Base-by-base conservation (phyloP, 805 yeast species). In the Lipomyces chichibuensis region DNA sequence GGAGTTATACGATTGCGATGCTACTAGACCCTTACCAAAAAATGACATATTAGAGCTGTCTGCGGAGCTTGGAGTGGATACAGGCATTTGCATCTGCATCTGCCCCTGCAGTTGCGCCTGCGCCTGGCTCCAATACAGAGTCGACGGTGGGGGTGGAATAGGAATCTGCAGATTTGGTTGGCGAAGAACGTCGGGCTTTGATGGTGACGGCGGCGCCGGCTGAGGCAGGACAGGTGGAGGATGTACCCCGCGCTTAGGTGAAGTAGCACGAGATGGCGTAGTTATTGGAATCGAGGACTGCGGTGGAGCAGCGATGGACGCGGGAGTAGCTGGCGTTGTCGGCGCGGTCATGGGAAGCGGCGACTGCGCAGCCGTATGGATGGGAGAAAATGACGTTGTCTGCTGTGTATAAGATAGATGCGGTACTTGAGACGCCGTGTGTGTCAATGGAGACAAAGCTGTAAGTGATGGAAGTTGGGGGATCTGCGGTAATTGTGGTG, bases 101-200 rank as follows among this genome's bases (percentile, higher is more conserved):
- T 46, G 60, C 33, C 2, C 27, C 27, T 43, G 65, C 35, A 20
- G 25, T 46, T 35, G 59, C 46, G 57, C 23, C 57, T 33, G 64
- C 3, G 64, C 46, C 35, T 56, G 64, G 43, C 64, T 59, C 64
- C 59, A 67, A 37, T 55, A 65, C 23, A 52, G 13, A 2, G 64
- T 14, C 25, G 64, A 55, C 25, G 71, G 60, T 20, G 65, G 62
- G 32, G 71, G 66, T 27, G 71, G 71, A 25, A 67, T 67, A 2
- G 71, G 71, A 17, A 67, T 65, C 49, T 67, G 71, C 51, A 67
- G 59, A 33, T 60, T 66, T n/a, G 68, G 62, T 8, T 60, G 68
- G n/a, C 60, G 65, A 17, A 29, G 33, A 14, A 20, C 35, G 8
- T 51, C 32, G 2, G 49, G 53, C 29, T 64, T 64, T 2, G 63